These are phyloP conservation scores for Zymoseptoria ardabiliae DNA, from an alignment of 2,329 filamentous ascomycete genomes.

Conservation along the genomic window DNA sequence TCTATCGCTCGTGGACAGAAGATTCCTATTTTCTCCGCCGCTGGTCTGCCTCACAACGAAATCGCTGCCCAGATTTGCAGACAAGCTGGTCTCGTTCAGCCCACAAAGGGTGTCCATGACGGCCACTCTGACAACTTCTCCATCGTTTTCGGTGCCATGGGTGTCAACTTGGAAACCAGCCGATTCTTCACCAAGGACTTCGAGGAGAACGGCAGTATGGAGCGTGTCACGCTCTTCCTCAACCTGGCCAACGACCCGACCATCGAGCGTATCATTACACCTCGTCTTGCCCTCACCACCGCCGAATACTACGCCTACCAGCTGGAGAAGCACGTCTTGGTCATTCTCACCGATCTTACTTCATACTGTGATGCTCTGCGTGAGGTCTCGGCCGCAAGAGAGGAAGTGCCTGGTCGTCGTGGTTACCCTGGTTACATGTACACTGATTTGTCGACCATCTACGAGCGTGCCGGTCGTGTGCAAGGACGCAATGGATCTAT, in stretches of 20 bases:
- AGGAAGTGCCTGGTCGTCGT: constrained; percentile 98
- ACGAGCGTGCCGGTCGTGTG: constrained; percentile 97
- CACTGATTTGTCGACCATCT: constrained; percentile 99
- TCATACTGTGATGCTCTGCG: constrained; percentile 98
- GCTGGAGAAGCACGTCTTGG: constrained; percentile 97
- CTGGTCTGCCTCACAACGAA: constrained; percentile 98
- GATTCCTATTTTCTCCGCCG: constrained; percentile 98
- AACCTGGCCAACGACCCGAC: constrained; percentile 99
- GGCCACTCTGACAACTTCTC: constrained; percentile 99
- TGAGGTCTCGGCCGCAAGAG: constrained; percentile 94
- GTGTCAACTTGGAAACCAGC: constrained; percentile 98
- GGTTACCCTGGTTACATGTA: constrained; percentile 99
- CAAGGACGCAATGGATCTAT: constrained; percentile 95
- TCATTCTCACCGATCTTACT: constrained; percentile 95
- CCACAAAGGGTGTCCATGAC: constrained; percentile 83
- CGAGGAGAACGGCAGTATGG: constrained; percentile 97
- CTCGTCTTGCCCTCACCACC: constrained; percentile 93
- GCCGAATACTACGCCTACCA: constrained; percentile 99
- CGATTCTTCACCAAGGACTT: constrained; percentile 98
- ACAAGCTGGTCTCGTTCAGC: constrained; percentile 88
- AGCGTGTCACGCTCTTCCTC: constrained; percentile 93
- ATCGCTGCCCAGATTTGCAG: constrained; percentile 98
- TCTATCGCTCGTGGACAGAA: constrained; percentile 95
- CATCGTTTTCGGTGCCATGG: constrained; percentile 98
- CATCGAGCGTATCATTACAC: constrained; percentile 99